Evolutionary conservation across 768 basidiomycete species (phyloP).

Genomic region (Tulasnella sp.): DNA sequence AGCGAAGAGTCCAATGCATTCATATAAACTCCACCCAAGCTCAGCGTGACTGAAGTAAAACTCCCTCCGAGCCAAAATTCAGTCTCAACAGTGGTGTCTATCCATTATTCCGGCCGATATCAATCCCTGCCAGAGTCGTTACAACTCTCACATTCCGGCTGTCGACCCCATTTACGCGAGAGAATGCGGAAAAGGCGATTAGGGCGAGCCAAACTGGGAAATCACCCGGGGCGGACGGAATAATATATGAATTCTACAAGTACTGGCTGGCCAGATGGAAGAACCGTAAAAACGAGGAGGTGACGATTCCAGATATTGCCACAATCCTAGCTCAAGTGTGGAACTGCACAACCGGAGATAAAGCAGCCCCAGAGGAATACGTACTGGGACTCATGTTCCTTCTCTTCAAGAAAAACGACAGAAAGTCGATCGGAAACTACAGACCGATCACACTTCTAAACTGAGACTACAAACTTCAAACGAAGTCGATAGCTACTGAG

Average conservation of each 20-base stretch:
- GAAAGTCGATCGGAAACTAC: slow-evolving; percentile 5
- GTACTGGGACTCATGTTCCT: slow-evolving; percentile 9
- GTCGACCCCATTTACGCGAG: neutral
- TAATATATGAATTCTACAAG: slow-evolving; percentile 18
- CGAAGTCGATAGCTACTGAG: neutral
- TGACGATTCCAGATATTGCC: neutral
- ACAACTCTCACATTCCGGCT: too few species aligned
- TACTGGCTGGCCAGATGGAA: too few species aligned
- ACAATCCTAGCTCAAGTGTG: neutral
- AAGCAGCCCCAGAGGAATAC: neutral
- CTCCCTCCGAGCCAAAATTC: too few species aligned
- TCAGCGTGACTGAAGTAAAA: too few species aligned
- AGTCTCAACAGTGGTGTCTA: too few species aligned
- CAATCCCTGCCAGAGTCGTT: too few species aligned
- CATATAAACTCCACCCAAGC: too few species aligned
- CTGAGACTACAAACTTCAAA: slow-evolving; percentile 13
- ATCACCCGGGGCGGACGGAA: slow-evolving; percentile 10
- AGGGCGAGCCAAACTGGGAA: neutral
- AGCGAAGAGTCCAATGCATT: too few species aligned
- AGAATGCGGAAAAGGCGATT: neutral
- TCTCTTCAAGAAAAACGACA: slow-evolving; percentile 22
- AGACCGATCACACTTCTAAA: slow-evolving; percentile 22
- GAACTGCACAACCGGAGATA: neutral
- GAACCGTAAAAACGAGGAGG: neutral
- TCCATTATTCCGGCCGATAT: too few species aligned